These are phyloP conservation scores for Taphrina betulina DNA, from an alignment of 1,139 yeast species.

Conservation along the genomic window DNA sequence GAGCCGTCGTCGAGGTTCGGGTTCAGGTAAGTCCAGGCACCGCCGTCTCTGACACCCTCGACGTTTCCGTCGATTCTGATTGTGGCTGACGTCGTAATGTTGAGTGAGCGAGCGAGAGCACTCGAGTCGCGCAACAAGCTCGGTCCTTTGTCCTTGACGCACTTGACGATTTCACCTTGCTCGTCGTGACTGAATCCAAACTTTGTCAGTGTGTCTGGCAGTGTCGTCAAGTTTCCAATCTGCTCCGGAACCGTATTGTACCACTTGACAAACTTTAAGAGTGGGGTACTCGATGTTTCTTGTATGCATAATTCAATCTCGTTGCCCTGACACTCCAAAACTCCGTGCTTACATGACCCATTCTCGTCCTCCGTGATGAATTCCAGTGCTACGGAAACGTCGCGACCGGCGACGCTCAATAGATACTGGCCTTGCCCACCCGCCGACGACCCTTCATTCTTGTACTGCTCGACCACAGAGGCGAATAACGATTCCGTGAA, in stretches of 20 bases:
- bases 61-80: slow-evolving; percentile 3
- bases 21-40: neutral
- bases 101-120: neutral
- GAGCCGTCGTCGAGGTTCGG: slow-evolving; percentile 2
- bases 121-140: neutral
- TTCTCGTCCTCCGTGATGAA: slow-evolving; percentile 12
- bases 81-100: neutral
- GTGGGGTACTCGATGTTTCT: neutral
- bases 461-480: neutral
- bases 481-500: neutral
- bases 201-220: neutral
- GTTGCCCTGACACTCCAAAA: slow-evolving; percentile 8
- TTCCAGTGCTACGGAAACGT: neutral
- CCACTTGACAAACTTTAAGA: neutral
- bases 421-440: too few species aligned
- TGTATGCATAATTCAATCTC: neutral
- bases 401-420: too few species aligned
- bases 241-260: neutral
- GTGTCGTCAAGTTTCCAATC: neutral
- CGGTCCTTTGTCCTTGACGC: neutral
- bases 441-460: too few species aligned
- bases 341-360: slow-evolving; percentile 16
- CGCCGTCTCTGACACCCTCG: slow-evolving; percentile 1
- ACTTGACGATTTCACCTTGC: neutral
- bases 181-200: neutral